phyloP scores from a whole-genome alignment of 257 asterid genomes.

The Lithospermum erythrorhizon region DNA sequence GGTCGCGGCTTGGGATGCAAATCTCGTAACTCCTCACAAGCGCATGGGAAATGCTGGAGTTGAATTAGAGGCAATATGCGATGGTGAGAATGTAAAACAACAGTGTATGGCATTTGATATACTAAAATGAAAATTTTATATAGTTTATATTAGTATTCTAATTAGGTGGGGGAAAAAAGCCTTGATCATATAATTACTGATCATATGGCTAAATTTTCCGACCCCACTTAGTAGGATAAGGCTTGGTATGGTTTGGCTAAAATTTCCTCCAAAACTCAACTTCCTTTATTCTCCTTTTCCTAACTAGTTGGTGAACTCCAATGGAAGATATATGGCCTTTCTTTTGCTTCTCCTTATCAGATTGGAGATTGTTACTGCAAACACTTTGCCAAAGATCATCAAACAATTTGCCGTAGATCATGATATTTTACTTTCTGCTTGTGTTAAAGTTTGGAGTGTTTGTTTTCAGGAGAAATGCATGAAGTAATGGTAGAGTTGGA shows the following conservation, averaged over 20 bases:
- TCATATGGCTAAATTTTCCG: no score
- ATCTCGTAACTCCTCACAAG: constrained; percentile 91
- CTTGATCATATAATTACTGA: background rate
- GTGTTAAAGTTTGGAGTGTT: no score
- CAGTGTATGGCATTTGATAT: background rate
- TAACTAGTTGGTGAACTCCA: background rate
- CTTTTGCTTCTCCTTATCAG: background rate
- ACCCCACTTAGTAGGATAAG: no score
- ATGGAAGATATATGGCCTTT: background rate
- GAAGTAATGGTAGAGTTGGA: constrained; percentile 79
- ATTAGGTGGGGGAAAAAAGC: background rate
- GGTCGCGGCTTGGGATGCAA: constrained; percentile 99
- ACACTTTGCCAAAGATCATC: background rate
- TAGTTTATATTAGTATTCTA: background rate
- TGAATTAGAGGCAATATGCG: constrained; percentile 59
- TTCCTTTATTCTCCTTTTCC: background rate
- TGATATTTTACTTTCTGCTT: background rate
- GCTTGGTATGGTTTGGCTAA: no score
- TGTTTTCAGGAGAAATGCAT: constrained; percentile 48
- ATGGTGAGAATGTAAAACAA: constrained; percentile 44
- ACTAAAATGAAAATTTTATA: background rate
- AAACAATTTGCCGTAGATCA: background rate
- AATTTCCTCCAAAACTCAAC: background rate
- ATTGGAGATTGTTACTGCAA: background rate
- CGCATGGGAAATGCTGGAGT: constrained; percentile 92